Conservation (phyloP, 345 rosid species). For the Lepidium africanum region DNA sequence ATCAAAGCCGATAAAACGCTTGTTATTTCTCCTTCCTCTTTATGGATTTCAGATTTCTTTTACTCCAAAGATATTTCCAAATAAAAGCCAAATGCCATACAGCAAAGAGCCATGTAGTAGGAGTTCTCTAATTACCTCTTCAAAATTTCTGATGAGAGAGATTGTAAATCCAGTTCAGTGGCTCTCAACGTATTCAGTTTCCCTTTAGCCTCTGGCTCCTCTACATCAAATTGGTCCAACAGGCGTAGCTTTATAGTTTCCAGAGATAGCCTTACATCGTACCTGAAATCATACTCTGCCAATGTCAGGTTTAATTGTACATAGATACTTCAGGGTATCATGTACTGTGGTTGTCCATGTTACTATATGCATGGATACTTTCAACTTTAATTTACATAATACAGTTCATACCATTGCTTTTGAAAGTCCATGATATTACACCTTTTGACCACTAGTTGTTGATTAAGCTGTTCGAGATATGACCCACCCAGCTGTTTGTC, state of each 20-base stretch:
- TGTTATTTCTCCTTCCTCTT: neutral
- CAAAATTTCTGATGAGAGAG: constrained; percentile 44
- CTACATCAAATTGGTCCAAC: constrained; percentile 46
- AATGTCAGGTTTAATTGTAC: neutral
- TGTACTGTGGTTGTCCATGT: neutral
- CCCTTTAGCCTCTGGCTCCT: constrained; percentile 43
- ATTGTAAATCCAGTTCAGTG: constrained; percentile 41
- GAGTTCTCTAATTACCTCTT: constrained; percentile 40
- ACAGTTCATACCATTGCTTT: constrained; percentile 43
- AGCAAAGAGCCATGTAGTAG: neutral
- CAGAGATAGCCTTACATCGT: constrained; percentile 39
- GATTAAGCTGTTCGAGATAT: constrained; percentile 43
- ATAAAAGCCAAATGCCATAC: neutral
- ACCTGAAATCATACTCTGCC: constrained; percentile 31
- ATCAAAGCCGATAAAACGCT: neutral
- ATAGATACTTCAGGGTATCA: neutral
- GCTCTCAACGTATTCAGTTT: constrained; percentile 53
- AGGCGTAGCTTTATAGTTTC: constrained; percentile 54
- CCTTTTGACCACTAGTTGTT: constrained; percentile 37
- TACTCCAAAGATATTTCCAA: neutral
- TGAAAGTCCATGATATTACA: constrained; percentile 34
- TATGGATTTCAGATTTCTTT: neutral
- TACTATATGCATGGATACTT: neutral
- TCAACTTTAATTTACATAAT: neutral
- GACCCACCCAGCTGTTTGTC: constrained; percentile 37